Base-by-base conservation (phyloP, 2,329 filamentous ascomycete genomes). In the Thielaviopsis euricoi region DNA sequence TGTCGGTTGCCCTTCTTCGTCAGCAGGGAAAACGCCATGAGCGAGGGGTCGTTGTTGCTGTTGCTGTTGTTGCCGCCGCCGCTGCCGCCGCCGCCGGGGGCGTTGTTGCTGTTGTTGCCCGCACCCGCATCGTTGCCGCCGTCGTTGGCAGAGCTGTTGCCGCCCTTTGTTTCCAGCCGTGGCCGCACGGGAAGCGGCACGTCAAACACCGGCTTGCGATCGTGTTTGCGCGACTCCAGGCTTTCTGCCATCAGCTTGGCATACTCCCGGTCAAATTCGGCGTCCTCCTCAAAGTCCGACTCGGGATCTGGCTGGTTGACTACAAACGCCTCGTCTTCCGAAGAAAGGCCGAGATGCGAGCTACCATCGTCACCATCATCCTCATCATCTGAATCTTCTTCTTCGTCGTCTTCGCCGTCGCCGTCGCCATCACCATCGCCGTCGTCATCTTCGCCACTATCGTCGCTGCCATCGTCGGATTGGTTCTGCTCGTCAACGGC, bases 241-340 rank as follows among this genome's bases (percentile, higher is more conserved):
- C 91, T 96, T 70, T 98, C 93, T 55, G 90, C 81, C 91, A 98
- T 97, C 81, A 98, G 87, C 71, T 95, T 96, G 43, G 93, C 90
- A 69, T 95, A 93, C 71, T 97, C 93, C 65, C 91, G 87, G 67
- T 98, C 94, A 68, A 98, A 98, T 49, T 98, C 93, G 6, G 91
- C 93, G 66, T 98, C 93, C 48, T 86, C 89, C 71, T 96, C 90
- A 0, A 91, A 90, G 63, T 98, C 90, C 58, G 90, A 79, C 64
- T 91, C 81, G 67, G 96, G 89, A 68, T 95, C 87, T 66, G 91
- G 85, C 61, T 90, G 83, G 51, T 89, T 94, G 53, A 98, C 91
- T 50, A 96, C 80, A 64, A 97, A 95, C 23, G 87, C 82, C 68
- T 97, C 90, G 62, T 96, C 89, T 61, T 87, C 85, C 10, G 85